phyloP scores from a whole-genome alignment of 805 yeast genomes.

The Yamadazyma olivae region DNA sequence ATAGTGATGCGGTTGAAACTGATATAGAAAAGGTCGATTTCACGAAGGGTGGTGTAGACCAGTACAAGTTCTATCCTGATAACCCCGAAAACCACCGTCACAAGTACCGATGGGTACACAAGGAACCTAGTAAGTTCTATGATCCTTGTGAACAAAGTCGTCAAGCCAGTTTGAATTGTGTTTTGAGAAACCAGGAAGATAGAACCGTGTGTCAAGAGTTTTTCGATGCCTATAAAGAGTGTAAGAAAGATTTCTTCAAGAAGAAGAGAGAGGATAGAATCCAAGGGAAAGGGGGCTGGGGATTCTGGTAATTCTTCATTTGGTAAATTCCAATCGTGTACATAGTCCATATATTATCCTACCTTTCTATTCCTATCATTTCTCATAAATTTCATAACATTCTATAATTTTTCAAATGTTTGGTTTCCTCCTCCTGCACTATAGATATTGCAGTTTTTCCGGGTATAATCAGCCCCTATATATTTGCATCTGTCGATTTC shows the following conservation, averaged over 20 bases:
- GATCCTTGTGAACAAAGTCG: constrained; percentile 94
- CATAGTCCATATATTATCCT: no score
- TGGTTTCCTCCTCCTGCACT: constrained; percentile 12
- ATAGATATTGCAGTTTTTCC: constrained; percentile 5
- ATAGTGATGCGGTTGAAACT: constrained; percentile 22
- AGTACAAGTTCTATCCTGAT: constrained; percentile 79
- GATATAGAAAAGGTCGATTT: constrained; percentile 50
- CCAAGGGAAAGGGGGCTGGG: constrained; percentile 44
- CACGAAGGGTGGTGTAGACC: constrained; percentile 45
- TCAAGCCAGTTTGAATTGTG: constrained; percentile 80
- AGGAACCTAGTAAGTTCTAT: constrained; percentile 79
- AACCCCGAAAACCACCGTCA: constrained; percentile 73
- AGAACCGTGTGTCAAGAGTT: constrained; percentile 67
- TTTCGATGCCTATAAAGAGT: constrained; percentile 90
- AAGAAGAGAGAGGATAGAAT: constrained; percentile 34
- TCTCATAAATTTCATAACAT: no score
- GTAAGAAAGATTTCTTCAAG: constrained; percentile 58
- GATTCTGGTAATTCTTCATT: constrained; percentile 27
- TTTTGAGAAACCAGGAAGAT: constrained; percentile 72
- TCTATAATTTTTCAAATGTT: not conserved
- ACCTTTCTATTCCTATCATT: no score
- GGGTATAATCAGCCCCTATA: not conserved
- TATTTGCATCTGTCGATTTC: not conserved
- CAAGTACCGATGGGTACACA: constrained; percentile 64
- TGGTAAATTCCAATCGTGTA: no score